Evolutionary conservation across 2,329 filamentous ascomycete genomes (phyloP), one percentile per base, ranked within the genome.

Genomic region (Microcera coccophila): DNA sequence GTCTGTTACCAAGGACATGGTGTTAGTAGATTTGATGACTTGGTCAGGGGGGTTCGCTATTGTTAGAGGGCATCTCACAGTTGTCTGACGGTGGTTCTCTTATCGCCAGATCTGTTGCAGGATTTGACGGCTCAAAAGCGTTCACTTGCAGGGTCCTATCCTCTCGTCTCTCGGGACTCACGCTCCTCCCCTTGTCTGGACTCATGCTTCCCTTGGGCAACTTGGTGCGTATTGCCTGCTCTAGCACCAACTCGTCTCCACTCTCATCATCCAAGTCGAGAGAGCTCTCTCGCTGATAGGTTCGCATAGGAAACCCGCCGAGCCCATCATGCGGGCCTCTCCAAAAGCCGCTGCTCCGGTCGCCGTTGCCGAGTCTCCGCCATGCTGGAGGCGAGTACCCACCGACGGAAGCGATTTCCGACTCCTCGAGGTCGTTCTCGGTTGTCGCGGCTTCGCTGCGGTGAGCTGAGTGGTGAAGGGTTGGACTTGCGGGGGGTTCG

Each of bases 351-450:
- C 70, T 76, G 62, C 72, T 78, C 59, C 73, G 71, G 52, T 73
- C 71, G 55, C 76, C 78, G 71, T 79, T 80, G 68, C 70, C 73
- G 64, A 80, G 75, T 52, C 76, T 75, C 59, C 75, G 71, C 78
- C 78, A 81, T 36, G 78, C 78, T 50, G 78, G 78, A 43, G 78
- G 78, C 58, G 74, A 79, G 68, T 76, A 81, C 49, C 76, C 76
- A 71, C 75, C 75, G 57, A 52, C 70, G 60, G 76, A 80, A 58
- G 50, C 66, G 54, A 52, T 60, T 53, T 70, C 74, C 65, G 64
- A 69, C 32, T 67, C 73, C 66, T 70, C 71, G 63, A 59, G 61
- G 49, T 55, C 55, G 50, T 54, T 55, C 47, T 65, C 61, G 50
- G 65, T 64, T 48, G 55, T 59, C 40, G 64, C 58, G 44, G 59